Evolutionary conservation across 2,329 filamentous ascomycete species (phyloP).

Genomic region (Colletotrichum australisinense): DNA sequence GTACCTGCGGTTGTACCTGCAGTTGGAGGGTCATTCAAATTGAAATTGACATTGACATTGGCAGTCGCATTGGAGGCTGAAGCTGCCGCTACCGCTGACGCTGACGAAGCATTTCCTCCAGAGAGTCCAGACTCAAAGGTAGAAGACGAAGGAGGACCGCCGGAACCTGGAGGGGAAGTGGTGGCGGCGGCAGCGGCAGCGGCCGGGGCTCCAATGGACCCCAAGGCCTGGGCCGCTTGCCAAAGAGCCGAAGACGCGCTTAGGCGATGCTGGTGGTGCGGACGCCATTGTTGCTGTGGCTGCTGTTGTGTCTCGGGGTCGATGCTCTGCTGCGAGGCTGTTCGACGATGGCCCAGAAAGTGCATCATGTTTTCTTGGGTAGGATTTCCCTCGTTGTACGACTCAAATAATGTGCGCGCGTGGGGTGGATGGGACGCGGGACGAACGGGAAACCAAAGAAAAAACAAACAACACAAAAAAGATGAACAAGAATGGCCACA

Average conservation of each 20-base stretch:
- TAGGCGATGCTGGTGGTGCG: slow-evolving; percentile 27
- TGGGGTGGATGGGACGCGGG: not conserved
- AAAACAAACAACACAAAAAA: not conserved
- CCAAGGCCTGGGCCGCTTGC: slow-evolving; percentile 30
- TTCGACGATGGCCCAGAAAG: slow-evolving; percentile 32
- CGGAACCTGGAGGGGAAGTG: not conserved
- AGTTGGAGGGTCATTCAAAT: not conserved
- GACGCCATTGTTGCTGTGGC: slow-evolving; percentile 7
- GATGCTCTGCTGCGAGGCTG: slow-evolving; percentile 29
- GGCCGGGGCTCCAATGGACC: slow-evolving; percentile 30
- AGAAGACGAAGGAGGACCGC: not conserved
- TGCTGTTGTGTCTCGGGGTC: slow-evolving; percentile 30
- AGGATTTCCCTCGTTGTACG: not conserved
- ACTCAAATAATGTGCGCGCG: not conserved
- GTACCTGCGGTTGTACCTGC: slow-evolving; percentile 33
- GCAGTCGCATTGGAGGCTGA: not conserved
- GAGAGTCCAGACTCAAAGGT: not conserved
- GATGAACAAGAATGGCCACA: not conserved
- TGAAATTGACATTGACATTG: not conserved
- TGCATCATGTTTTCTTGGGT: slow-evolving; percentile 10
- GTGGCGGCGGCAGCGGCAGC: slow-evolving; percentile 29
- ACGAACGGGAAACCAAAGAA: not conserved
- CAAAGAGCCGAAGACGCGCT: slow-evolving; percentile 33
- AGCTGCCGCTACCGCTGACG: not conserved
- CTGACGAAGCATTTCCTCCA: not conserved